phyloP scores from a whole-genome alignment of 2,329 filamentous ascomycete genomes.

The Aspergillus luchuensis region DNA sequence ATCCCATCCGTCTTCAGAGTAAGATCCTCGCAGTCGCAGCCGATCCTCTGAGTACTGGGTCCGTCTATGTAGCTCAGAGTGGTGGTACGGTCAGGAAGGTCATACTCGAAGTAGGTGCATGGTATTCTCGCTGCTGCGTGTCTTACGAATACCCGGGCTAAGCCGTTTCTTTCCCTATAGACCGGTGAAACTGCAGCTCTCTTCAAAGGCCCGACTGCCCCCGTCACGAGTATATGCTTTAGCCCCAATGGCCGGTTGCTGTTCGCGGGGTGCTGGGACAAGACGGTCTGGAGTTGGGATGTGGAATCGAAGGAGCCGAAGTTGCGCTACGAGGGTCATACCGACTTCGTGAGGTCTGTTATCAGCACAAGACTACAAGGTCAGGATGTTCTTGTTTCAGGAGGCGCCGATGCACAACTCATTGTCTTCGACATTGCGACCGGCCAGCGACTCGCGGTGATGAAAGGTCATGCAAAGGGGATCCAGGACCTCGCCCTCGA shows the following conservation, averaged over 20 bases:
- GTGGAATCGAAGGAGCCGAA: constrained; percentile 57
- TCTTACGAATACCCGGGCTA: constrained; percentile 13
- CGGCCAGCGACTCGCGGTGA: constrained; percentile 69
- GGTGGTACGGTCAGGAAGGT: constrained; percentile 77
- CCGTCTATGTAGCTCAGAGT: constrained; percentile 81
- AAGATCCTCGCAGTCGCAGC: constrained; percentile 77
- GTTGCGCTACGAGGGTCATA: constrained; percentile 72
- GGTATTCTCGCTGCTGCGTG: constrained; percentile 17
- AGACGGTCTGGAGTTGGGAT: constrained; percentile 84
- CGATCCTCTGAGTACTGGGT: constrained; percentile 64
- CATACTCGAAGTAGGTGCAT: constrained; percentile 69
- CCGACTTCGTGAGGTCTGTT: constrained; percentile 88
- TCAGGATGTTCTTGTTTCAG: constrained; percentile 68
- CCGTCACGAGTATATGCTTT: constrained; percentile 74
- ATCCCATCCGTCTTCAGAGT: constrained; percentile 76
- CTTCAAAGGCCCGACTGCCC: constrained; percentile 75
- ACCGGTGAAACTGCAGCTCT: constrained; percentile 48
- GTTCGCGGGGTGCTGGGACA: constrained; percentile 94
- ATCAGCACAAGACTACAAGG: constrained; percentile 63
- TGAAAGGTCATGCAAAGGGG: constrained; percentile 77
- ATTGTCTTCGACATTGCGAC: constrained; percentile 78
- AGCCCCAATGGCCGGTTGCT: constrained; percentile 60
- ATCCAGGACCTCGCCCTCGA: constrained; percentile 80
- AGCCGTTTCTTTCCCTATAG: constrained; percentile 33
- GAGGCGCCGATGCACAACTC: constrained; percentile 76